These are phyloP conservation scores for Puccinia horiana DNA, from an alignment of 1,284 basidiomycete genomes.

Conservation along the genomic window DNA sequence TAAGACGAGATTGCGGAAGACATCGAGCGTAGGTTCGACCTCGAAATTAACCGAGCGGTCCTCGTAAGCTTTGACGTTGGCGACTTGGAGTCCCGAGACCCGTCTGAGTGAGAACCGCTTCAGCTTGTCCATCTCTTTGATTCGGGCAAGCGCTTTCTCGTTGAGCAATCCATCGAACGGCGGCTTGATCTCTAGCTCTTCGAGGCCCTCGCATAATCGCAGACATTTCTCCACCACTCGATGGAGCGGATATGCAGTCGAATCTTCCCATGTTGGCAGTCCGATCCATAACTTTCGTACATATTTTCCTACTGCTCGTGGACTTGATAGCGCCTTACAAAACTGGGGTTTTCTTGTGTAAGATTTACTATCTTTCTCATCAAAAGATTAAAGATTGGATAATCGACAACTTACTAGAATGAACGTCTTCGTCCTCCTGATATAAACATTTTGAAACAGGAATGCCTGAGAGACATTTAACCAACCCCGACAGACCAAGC, in stretches of 20 bases:
- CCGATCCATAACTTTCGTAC: not conserved
- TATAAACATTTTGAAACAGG: constrained; percentile 13
- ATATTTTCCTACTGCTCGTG: constrained; percentile 7
- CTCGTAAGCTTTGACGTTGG: constrained; percentile 1
- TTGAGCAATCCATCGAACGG: constrained; percentile 17
- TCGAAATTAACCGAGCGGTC: not conserved
- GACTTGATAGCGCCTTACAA: constrained; percentile 5
- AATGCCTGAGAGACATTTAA: constrained; percentile 10
- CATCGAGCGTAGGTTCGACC: not conserved
- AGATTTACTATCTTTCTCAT: not conserved
- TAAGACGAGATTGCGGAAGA: not conserved
- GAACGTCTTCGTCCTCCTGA: not conserved
- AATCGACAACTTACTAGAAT: not conserved
- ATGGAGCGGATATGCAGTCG: not conserved
- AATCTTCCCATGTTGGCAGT: constrained; percentile 12
- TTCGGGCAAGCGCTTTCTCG: not conserved
- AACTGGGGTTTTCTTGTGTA: not conserved
- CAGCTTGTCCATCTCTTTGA: not conserved
- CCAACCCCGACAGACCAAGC: constrained; percentile 20
- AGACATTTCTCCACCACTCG: not conserved
- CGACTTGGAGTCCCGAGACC: not conserved
- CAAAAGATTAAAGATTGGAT: not conserved
- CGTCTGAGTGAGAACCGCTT: not conserved
- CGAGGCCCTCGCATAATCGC: not conserved
- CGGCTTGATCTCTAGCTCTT: constrained; percentile 12